Evolutionary conservation across 306 rosid genomes (phyloP).

Genomic region (Citrullus amarus): DNA sequence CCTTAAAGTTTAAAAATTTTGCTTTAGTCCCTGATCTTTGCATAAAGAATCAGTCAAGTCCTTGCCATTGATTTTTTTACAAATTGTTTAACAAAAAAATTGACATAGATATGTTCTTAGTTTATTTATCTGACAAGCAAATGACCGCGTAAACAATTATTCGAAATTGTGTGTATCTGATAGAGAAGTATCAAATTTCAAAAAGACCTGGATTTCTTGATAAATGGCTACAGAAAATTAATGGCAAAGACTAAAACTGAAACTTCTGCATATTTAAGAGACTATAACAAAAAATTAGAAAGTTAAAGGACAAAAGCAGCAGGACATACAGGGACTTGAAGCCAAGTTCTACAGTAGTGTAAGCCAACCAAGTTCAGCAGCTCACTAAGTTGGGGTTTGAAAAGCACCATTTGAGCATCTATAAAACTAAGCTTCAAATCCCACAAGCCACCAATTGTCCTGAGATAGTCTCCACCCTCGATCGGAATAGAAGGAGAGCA

Average conservation of each 20-base stretch:
- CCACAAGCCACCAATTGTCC: slow-evolving; percentile 32
- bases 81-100: neutral
- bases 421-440: slow-evolving; percentile 43
- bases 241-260: neutral
- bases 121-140: neutral
- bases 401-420: slow-evolving; percentile 50
- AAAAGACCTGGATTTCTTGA: neutral
- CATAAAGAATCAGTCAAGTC: neutral
- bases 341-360: slow-evolving; percentile 45
- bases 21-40: neutral
- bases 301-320: neutral
- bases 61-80: neutral
- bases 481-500: slow-evolving; percentile 29
- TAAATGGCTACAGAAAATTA: neutral
- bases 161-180: neutral
- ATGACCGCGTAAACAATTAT: neutral
- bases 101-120: neutral
- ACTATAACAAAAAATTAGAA: neutral
- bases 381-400: slow-evolving; percentile 40
- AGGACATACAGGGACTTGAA: slow-evolving; percentile 45
- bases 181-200: neutral
- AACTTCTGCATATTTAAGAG: neutral
- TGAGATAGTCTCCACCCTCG: slow-evolving; percentile 56
- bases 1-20: neutral
- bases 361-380: slow-evolving; percentile 64